Evolutionary conservation across 2,329 filamentous ascomycete species (phyloP).

Genomic region (Nothophaeocryptopus gaeumannii): DNA sequence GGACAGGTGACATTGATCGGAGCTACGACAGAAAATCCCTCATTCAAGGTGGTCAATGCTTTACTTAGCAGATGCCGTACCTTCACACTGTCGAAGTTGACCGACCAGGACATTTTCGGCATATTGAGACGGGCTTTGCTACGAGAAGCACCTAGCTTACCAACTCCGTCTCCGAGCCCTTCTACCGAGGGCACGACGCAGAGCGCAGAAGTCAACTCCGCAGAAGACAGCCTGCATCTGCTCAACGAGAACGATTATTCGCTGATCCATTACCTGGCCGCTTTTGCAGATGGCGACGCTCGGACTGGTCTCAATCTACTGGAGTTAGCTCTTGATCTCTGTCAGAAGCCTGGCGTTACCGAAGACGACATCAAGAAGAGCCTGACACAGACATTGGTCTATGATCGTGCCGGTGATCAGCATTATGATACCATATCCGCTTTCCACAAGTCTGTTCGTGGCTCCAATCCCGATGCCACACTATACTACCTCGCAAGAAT

Average conservation of each 20-base stretch:
- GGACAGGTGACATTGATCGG: conserved; percentile 90
- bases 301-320: conserved; percentile 89
- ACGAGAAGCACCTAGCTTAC: conserved; percentile 50
- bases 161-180: conserved; percentile 37
- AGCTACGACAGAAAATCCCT: conserved; percentile 95
- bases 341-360: conserved; percentile 61
- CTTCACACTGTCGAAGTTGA: conserved; percentile 78
- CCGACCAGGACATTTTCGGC: conserved; percentile 64
- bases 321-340: conserved; percentile 80
- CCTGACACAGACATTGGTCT: conserved; percentile 88
- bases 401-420: conserved; percentile 91
- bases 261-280: conserved; percentile 75
- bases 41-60: conserved; percentile 86
- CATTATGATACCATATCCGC: conserved; percentile 98
- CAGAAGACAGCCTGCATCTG: conserved; percentile 32
- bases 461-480: conserved; percentile 79
- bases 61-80: conserved; percentile 85
- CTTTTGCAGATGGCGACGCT: conserved; percentile 88
- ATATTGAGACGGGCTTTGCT: conserved; percentile 76
- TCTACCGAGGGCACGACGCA: conserved; percentile 15
- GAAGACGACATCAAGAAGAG: conserved; percentile 74
- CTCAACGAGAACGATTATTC: conserved; percentile 66
- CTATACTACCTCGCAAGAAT: conserved; percentile 95
- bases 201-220: not conserved
- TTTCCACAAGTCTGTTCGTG: conserved; percentile 92